phyloP scores from a whole-genome alignment of 169 alveolate genomes.

The Ichthyophthirius multifiliis region DNA sequence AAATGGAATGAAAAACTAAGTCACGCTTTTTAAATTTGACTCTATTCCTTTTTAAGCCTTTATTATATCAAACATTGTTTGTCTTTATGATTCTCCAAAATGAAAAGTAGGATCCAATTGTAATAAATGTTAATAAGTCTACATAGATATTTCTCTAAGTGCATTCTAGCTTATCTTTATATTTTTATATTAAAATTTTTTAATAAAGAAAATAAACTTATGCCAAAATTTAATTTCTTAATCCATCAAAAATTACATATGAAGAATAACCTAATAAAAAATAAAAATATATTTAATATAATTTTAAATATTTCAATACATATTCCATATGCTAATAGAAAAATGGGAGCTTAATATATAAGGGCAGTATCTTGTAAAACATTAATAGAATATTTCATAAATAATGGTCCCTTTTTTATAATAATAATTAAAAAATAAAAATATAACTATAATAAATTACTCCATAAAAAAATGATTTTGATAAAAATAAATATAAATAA shows the following conservation, averaged over 20 bases:
- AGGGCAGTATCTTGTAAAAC: constrained; percentile 13
- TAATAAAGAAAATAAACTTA: neutral
- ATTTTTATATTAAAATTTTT: neutral
- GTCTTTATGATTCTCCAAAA: constrained; percentile 19
- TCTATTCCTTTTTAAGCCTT: constrained; percentile 34
- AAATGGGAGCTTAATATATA: constrained; percentile 14
- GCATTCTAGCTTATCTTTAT: constrained; percentile 7
- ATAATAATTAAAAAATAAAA: neutral
- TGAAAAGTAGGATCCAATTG: constrained; percentile 27
- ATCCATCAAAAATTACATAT: constrained; percentile 33
- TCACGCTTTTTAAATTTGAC: constrained; percentile 11
- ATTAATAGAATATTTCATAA: constrained; percentile 24
- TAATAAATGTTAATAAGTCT: constrained; percentile 25
- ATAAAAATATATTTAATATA: neutral
- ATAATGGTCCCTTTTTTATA: constrained; percentile 14
- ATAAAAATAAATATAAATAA: neutral
- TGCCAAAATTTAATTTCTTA: constrained; percentile 17
- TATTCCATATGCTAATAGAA: constrained; percentile 17
- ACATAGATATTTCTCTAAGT: constrained; percentile 14
- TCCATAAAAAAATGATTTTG: neutral
- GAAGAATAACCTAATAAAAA: constrained; percentile 20
- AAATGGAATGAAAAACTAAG: constrained; percentile 20
- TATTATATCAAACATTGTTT: constrained; percentile 8
- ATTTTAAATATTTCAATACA: neutral
- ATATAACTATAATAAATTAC: neutral